Evolutionary conservation across 148 eudicot genomes (phyloP), one percentile per base, ranked within the genome.

Genomic region (Rhododendron ferrugineum): DNA sequence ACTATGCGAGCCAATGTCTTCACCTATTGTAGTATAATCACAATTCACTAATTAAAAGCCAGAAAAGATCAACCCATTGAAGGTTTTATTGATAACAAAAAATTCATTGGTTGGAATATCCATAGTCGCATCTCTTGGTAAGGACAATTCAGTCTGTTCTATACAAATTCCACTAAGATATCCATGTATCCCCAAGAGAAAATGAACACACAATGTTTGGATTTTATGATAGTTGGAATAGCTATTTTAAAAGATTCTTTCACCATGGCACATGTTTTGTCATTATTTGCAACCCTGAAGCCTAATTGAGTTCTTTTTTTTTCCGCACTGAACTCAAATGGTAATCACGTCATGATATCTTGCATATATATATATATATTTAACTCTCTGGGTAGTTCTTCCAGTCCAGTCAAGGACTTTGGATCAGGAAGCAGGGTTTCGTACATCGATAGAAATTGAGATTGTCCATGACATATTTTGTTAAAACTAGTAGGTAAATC

Each of bases 1-100:
- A 93, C 94, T 36, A 94, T 90, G 85, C 98, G 90, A 81, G 98
- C 98, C 72, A 85, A 86, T 81, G 95, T 89, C 82, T 84, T 92
- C 81, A 95, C 95, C 99, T 97, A 86, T 83, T 78, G 37, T 37
- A 23, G 83, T 18, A 58, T 2, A 22, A 23, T n/a, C 37, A 78
- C 66, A 34, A n/a, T 40, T 75, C 6, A n/a, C 40, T 22, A 11
- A 56, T 50, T 54, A 26, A 84, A 75, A 77, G 18, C 66, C 26
- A 84, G 82, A 44, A 77, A 77, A 16, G 54, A 30, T 40, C 52
- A 76, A 76, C 10, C 40, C 16, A 40, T 40, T n/a, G 46, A 60
- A 11, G 40, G n/a, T 44, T 50, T 83, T 50, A 62, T 22, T 36
- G 50, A 52, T 36, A 54, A 75, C 23, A 22, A 83, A 83, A 56